These are phyloP conservation scores for Madurella fahalii DNA, from an alignment of 2,329 filamentous ascomycete genomes.

Conservation along the genomic window DNA sequence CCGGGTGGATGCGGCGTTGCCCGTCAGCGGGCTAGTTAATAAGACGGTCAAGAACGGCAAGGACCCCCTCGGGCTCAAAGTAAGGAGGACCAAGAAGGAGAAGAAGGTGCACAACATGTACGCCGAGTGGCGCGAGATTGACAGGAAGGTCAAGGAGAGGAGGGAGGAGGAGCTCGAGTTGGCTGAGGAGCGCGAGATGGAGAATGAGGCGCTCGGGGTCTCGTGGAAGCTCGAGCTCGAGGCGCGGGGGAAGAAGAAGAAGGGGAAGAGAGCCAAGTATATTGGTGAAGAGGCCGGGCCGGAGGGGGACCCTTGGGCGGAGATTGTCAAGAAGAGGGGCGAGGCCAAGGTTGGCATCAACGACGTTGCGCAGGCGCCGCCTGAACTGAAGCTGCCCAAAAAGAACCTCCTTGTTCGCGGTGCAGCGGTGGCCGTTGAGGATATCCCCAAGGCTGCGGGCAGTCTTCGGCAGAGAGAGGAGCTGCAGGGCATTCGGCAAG, in stretches of 20 bases:
- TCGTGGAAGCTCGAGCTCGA: conserved; percentile 45
- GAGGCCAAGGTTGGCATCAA: conserved; percentile 49
- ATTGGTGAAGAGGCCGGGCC: conserved; percentile 44
- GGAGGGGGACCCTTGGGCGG: conserved; percentile 69
- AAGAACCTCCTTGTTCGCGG: conserved; percentile 63
- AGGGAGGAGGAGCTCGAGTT: conserved; percentile 63
- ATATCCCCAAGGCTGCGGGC: conserved; percentile 65
- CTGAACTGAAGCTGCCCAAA: conserved; percentile 60
- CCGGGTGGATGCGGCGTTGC: conserved; percentile 82
- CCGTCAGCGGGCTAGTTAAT: conserved; percentile 65
- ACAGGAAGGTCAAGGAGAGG: conserved; percentile 58
- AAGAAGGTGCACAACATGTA: conserved; percentile 77
- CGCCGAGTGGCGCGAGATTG: conserved; percentile 69
- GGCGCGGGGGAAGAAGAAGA: conserved; percentile 42
- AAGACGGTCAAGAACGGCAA: conserved; percentile 59
- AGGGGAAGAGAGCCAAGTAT: conserved; percentile 34
- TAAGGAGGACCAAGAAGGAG: conserved; percentile 75
- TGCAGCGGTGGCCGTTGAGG: conserved; percentile 61
- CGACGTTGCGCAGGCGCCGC: conserved; percentile 70
- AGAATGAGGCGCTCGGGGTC: conserved; percentile 50
- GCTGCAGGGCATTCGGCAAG: conserved; percentile 62
- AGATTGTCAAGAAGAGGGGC: conserved; percentile 63
- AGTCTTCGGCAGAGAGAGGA: conserved; percentile 71
- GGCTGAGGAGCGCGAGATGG: conserved; percentile 57
- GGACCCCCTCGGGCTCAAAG: conserved; percentile 61